Percentiles rank a stretch among this genome's conserved stretches.
Conservation (phyloP, 2,329 filamentous ascomycete genomes). For the Helminthosporium solani region DNA sequence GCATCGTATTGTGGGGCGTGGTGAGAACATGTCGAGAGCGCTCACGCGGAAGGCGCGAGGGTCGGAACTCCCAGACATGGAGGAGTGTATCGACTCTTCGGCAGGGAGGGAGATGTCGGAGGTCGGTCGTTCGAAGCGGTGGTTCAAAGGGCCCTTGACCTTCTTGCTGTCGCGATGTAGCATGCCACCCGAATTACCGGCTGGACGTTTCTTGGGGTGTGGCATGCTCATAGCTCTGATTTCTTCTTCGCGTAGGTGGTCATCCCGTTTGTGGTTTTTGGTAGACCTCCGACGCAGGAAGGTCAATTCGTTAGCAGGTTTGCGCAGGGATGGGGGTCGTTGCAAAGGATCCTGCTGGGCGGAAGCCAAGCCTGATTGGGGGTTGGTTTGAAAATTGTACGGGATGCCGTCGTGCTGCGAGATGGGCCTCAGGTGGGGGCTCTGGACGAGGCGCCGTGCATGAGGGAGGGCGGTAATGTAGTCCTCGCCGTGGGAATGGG, state of each 20-base stretch:
- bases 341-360: slow-evolving; percentile 48
- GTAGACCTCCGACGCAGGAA: slow-evolving; percentile 69
- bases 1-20: slow-evolving; percentile 79
- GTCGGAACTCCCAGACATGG: slow-evolving; percentile 73
- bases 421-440: slow-evolving; percentile 51
- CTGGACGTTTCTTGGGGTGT: slow-evolving; percentile 64
- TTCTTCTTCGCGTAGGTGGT: slow-evolving; percentile 79
- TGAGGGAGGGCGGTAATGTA: slow-evolving; percentile 51
- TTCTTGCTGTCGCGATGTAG: slow-evolving; percentile 68
- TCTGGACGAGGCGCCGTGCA: slow-evolving; percentile 44
- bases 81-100: slow-evolving; percentile 73
- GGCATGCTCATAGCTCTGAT: slow-evolving; percentile 79
- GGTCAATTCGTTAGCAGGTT: slow-evolving; percentile 58
- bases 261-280: slow-evolving; percentile 63
- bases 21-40: slow-evolving; percentile 75
- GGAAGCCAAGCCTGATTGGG: slow-evolving; percentile 39
- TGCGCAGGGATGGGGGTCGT: slow-evolving; percentile 54
- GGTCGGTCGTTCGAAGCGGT: slow-evolving; percentile 60
- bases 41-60: slow-evolving; percentile 78
- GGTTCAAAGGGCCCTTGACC: slow-evolving; percentile 57
- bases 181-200: slow-evolving; percentile 59
- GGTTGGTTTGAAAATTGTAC: slow-evolving; percentile 47
- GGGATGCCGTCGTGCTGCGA: slow-evolving; percentile 45
- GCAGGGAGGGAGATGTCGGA: slow-evolving; percentile 76
- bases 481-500: slow-evolving; percentile 43